Conservation (phyloP, 1,139 yeast genomes). For the Debaryomyces fabryi region DNA sequence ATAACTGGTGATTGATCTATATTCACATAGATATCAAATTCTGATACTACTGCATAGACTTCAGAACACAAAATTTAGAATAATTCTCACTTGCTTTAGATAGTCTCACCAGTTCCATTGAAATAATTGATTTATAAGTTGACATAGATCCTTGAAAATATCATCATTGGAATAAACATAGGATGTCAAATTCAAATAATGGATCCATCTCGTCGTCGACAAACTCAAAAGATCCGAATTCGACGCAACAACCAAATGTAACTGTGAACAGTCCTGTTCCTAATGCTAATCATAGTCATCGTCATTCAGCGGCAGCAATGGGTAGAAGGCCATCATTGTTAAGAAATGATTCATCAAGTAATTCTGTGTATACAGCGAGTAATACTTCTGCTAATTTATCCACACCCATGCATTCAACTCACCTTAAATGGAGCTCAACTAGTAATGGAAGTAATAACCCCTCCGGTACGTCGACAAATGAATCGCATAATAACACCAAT, state of each 20-base stretch:
- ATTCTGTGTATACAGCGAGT: not conserved
- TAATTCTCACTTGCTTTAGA: constrained; percentile 8
- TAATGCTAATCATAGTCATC: constrained; percentile 4
- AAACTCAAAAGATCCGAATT: constrained; percentile 11
- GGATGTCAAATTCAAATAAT: not conserved
- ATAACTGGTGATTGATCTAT: not conserved
- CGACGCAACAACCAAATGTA: constrained; percentile 8
- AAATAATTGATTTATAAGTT: constrained; percentile 3
- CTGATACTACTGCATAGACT: constrained; percentile 4
- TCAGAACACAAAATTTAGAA: constrained; percentile 6
- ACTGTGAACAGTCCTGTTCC: constrained; percentile 10
- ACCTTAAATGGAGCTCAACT: constrained; percentile 4
- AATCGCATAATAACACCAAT: constrained; percentile 5
- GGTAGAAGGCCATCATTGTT: constrained; percentile 24
- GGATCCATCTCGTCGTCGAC: not conserved
- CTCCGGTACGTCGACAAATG: constrained; percentile 10
- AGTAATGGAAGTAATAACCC: constrained; percentile 8
- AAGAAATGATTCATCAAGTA: constrained; percentile 21
- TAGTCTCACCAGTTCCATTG: constrained; percentile 4
- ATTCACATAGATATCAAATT: not conserved
- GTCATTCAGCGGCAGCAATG: constrained; percentile 7
- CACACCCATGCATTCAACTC: constrained; percentile 1
- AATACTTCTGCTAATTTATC: not conserved
- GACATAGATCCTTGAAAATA: not conserved
- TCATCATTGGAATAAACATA: not conserved